Conservation (phyloP, 495 filamentous ascomycete genomes). For the Penicillium mononematosum region DNA sequence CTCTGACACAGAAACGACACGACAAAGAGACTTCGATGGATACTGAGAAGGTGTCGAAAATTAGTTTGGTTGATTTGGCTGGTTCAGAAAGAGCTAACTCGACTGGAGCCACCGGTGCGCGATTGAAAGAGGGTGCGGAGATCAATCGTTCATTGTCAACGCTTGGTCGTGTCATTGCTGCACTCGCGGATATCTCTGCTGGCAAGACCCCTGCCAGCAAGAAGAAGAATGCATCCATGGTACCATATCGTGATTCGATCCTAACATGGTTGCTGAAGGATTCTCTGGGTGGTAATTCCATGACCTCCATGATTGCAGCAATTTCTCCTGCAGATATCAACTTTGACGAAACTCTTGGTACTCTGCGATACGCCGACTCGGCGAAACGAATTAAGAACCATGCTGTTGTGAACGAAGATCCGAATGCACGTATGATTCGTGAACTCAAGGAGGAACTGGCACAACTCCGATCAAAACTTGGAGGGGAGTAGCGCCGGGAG, state of each 20-base stretch:
- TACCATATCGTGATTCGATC: conserved; percentile 96
- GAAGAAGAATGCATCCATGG: conserved; percentile 78
- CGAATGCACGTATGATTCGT: conserved; percentile 97
- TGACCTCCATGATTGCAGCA: conserved; percentile 99
- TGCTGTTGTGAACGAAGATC: conserved; percentile 98
- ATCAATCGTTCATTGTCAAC: conserved; percentile 98
- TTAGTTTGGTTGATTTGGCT: conserved; percentile 95
- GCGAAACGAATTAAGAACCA: conserved; percentile 99
- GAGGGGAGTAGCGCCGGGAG: conserved; percentile 57
- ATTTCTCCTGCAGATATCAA: conserved; percentile 99
- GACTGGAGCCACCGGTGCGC: conserved; percentile 91
- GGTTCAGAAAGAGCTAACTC: conserved; percentile 96
- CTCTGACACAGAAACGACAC: conserved; percentile 88
- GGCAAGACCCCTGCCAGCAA: conserved; percentile 65
- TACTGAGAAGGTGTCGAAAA: conserved; percentile 96
- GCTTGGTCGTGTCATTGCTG: conserved; percentile 96
- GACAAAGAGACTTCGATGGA: conserved; percentile 94
- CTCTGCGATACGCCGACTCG: conserved; percentile 92
- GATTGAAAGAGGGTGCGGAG: conserved; percentile 97
- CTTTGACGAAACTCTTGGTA: conserved; percentile 96
- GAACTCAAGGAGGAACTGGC: conserved; percentile 95
- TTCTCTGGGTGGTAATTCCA: conserved; percentile 95
- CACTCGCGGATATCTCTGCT: conserved; percentile 84
- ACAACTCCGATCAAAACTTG: conserved; percentile 81
- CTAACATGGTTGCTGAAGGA: conserved; percentile 98